Percentiles rank a stretch among this genome's conserved stretches.
These are phyloP conservation scores for Dovyalis caffra DNA, from an alignment of 345 rosid genomes.

Conservation along the genomic window DNA sequence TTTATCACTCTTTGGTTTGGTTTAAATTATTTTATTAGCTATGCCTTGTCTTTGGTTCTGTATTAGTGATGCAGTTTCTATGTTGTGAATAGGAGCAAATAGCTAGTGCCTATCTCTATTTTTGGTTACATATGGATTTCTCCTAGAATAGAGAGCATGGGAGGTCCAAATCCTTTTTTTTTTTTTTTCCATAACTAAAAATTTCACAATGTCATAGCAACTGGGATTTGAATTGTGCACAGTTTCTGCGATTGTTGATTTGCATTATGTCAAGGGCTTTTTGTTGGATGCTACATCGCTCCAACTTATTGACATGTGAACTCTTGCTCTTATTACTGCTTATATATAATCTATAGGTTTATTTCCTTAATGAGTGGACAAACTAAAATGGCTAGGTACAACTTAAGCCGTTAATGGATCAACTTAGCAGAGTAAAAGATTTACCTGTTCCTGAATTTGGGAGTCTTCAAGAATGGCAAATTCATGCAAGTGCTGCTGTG, in stretches of 20 bases:
- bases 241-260: not conserved
- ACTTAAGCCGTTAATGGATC: conserved; percentile 68
- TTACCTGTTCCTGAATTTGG: conserved; percentile 74
- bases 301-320: not conserved
- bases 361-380: conserved; percentile 7
- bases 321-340: not conserved
- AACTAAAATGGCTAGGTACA: conserved; percentile 52
- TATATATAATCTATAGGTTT: not conserved
- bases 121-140: not conserved
- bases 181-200: not conserved
- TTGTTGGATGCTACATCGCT: not conserved
- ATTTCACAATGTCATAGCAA: not conserved
- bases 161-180: not conserved
- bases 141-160: not conserved
- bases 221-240: not conserved
- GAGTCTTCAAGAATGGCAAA: conserved; percentile 83
- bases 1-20: too few relatives aligned
- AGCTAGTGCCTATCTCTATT: not conserved
- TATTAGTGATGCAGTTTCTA: too few relatives aligned
- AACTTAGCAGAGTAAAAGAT: conserved; percentile 79
- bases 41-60: too few relatives aligned
- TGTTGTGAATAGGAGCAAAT: not conserved
- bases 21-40: too few relatives aligned
- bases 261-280: not conserved
- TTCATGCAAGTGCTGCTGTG: conserved; percentile 69